Evolutionary conservation across 2,329 filamentous ascomycete genomes (phyloP).

Genomic region (Aspergillus flavus): DNA sequence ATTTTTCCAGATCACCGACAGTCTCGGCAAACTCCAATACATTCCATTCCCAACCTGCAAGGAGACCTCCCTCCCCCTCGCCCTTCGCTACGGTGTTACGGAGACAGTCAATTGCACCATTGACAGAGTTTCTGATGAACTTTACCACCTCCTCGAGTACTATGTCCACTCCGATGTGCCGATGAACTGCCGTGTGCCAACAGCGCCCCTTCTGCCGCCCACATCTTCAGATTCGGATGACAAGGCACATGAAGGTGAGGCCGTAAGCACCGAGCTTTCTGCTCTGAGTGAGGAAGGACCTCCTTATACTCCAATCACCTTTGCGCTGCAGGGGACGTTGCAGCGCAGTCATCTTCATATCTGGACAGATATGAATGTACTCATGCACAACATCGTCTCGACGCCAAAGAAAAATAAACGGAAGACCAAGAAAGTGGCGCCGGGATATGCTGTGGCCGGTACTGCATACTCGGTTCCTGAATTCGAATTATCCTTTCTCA

Average conservation of each 20-base stretch:
- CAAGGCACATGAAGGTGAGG: constrained; percentile 34
- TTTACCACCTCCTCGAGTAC: constrained; percentile 69
- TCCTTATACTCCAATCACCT: constrained; percentile 72
- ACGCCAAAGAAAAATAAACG: constrained; percentile 27
- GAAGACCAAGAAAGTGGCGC: constrained; percentile 56
- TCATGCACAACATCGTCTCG: constrained; percentile 64
- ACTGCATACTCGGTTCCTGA: constrained; percentile 84
- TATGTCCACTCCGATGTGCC: constrained; percentile 97
- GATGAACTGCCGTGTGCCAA: constrained; percentile 84
- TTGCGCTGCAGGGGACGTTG: constrained; percentile 85
- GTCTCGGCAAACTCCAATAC: constrained; percentile 82
- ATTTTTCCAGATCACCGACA: constrained; percentile 66
- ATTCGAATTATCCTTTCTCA: constrained; percentile 53
- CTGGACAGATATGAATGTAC: constrained; percentile 83
- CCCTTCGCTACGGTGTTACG: constrained; percentile 78
- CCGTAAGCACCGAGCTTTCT: constrained; percentile 48
- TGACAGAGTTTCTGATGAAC: constrained; percentile 53
- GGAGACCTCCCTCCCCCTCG: constrained; percentile 79
- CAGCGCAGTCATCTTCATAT: constrained; percentile 90
- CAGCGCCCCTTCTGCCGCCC: constrained; percentile 62
- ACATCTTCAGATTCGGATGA: constrained; percentile 3
- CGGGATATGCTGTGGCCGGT: constrained; percentile 82
- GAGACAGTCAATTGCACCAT: constrained; percentile 63
- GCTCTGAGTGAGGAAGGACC: constrained; percentile 32
- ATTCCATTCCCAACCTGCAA: constrained; percentile 88